A percentile compares a stretch with the other conserved stretches of the same genome.
Conservation (phyloP, 257 asterid species). For the Capsicum rhomboideum region DNA sequence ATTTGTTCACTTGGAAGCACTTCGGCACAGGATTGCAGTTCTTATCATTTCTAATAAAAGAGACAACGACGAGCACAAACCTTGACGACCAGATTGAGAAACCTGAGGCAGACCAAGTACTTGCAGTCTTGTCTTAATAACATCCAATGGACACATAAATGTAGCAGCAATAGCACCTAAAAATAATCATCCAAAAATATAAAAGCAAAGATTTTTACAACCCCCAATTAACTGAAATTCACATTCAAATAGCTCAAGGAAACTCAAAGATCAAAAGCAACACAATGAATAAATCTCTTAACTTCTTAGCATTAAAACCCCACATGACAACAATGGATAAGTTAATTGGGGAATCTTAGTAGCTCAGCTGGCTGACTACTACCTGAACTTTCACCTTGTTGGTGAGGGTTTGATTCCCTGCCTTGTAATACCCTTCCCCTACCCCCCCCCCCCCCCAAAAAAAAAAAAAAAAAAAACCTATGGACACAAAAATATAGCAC, state of each 20-base stretch:
- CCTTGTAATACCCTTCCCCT: too few relatives aligned
- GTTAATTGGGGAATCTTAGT: too few relatives aligned
- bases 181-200: background rate
- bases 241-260: background rate
- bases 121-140: constrained; percentile 85
- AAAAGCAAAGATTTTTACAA: background rate
- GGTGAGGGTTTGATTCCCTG: too few relatives aligned
- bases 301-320: background rate
- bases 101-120: constrained; percentile 67
- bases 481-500: constrained; percentile 91
- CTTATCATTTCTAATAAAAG: background rate
- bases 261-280: constrained; percentile 1
- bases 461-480: too few relatives aligned
- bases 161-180: constrained; percentile 97
- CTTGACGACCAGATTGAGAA: constrained; percentile 51
- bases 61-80: constrained; percentile 14
- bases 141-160: constrained; percentile 89
- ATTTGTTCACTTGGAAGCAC: background rate
- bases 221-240: background rate
- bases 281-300: constrained; percentile 8
- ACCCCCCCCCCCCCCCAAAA: constrained; percentile 31
- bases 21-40: background rate
- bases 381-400: too few relatives aligned
- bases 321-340: constrained; percentile 30
- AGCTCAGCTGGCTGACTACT: too few relatives aligned